Evolutionary conservation across 1,139 yeast genomes (phyloP), one percentile per base, ranked within the genome.

Genomic region (Yamadazyma sp.): DNA sequence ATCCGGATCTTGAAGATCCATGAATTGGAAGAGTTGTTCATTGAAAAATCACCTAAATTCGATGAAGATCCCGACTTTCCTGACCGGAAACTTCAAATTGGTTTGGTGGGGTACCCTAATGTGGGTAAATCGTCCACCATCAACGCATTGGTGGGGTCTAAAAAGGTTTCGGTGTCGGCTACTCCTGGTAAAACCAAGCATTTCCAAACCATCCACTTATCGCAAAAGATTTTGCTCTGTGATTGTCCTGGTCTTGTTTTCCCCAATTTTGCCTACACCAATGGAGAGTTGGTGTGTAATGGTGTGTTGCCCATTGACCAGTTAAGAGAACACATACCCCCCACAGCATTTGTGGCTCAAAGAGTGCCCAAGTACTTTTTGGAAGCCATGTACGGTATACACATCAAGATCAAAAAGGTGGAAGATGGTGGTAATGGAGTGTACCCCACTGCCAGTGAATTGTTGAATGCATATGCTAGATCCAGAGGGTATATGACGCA

Each of bases 171-270:
- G 1, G 98, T 94, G 28, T 92, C 98, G 2, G 76, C 98, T 2
- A 94, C 98, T 0, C 99, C 99, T 6, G 99, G 99, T 69, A 94
- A 94, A 61, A 94, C 99, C 13, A 94, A 94, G 62, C 99, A 94
- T 73, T 94, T 94, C 74, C 99, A 94, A 70, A 94, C 99, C 2
- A 89, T 94, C 46, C 80, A 82, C 54, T 75, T 94, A 33, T 81
- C 96, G 0, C 86, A 85, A 35, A 75, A 84, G 32, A 95, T 92
- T 7, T 74, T 88, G 50, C 73, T 94, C 38, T 92, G 98, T 66
- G 99, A 94, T 74, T 94, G 99, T 73, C 99, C 99, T 2, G 99
- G 99, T 75, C 74, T 94, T 49, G 99, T 94, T 16, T 94, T 94
- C 71, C 98, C 99, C 25, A 94, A 92, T 57, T 94, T 92, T 61